Percentiles rank a stretch among this genome's conserved stretches.
These are phyloP conservation scores for Psilocybe sp. DNA, from an alignment of 768 basidiomycete genomes.

Conservation along the genomic window DNA sequence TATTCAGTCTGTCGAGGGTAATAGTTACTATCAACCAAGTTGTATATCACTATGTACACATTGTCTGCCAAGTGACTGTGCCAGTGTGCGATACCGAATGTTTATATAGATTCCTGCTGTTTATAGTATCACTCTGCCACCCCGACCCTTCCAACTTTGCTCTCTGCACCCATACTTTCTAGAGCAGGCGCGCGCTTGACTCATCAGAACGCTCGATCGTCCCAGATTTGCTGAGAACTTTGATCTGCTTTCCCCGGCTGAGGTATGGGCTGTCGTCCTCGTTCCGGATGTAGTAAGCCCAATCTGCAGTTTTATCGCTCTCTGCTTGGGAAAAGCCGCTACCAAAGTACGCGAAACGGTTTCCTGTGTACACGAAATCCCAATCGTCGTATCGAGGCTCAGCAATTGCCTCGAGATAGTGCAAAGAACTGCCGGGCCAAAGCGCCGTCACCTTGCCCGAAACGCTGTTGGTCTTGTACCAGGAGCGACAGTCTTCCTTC, in stretches of 20 bases:
- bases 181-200: too few relatives aligned
- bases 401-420: constrained; percentile 25
- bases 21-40: too few relatives aligned
- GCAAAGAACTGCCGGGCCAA: constrained; percentile 30
- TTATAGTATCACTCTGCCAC: too few relatives aligned
- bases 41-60: too few relatives aligned
- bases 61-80: too few relatives aligned
- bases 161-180: too few relatives aligned
- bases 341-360: constrained; percentile 27
- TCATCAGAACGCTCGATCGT: constrained; percentile 10
- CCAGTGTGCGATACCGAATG: too few relatives aligned
- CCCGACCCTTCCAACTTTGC: too few relatives aligned
- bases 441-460: constrained; percentile 26
- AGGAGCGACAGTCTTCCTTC: constrained; percentile 24
- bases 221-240: neutral
- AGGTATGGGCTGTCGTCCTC: constrained; percentile 15
- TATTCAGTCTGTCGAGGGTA: too few relatives aligned
- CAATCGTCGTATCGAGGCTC: constrained; percentile 29
- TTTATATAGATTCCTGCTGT: too few relatives aligned
- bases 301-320: constrained; percentile 24
- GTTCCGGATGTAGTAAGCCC: constrained; percentile 23
- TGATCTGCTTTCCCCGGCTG: constrained; percentile 12
- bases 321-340: constrained; percentile 29
- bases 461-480: constrained; percentile 23
- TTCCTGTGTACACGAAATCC: constrained; percentile 24